Percentiles rank a stretch among this genome's conserved stretches.
Evolutionary conservation across 257 asterid species (phyloP).

Genomic region (Thymus quinquecostatus): DNA sequence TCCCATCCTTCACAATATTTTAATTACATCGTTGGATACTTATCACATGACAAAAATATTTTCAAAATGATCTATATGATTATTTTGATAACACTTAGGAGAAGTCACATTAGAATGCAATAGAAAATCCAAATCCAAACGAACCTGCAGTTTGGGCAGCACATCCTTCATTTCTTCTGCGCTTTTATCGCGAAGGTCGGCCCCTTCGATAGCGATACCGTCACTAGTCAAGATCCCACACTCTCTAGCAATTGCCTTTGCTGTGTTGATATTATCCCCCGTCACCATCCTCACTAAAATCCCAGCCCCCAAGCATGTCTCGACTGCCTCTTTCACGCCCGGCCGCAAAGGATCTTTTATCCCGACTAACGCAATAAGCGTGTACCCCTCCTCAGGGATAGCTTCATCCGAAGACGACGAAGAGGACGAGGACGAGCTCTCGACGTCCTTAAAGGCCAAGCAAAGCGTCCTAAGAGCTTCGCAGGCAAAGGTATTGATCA

Average conservation of each 20-base stretch:
- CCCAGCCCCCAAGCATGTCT: slow-evolving; percentile 78
- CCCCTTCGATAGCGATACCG: slow-evolving; percentile 78
- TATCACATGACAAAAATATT: too few species aligned
- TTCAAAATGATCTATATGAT: too few species aligned
- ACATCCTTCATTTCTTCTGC: slow-evolving; percentile 60
- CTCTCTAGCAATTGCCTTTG: slow-evolving; percentile 84
- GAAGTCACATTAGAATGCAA: too few species aligned
- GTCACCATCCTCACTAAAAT: slow-evolving; percentile 79
- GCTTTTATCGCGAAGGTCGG: slow-evolving; percentile 61
- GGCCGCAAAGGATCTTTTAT: slow-evolving; percentile 81
- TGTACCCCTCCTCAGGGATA: slow-evolving; percentile 60
- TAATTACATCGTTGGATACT: too few species aligned
- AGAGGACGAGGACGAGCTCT: background rate
- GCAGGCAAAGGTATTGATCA: slow-evolving; percentile 56
- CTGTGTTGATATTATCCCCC: slow-evolving; percentile 83
- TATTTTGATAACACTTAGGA: too few species aligned
- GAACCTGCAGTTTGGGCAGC: slow-evolving; percentile 57
- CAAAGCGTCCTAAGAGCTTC: slow-evolving; percentile 79
- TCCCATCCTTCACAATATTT: too few species aligned
- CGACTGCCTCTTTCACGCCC: slow-evolving; percentile 77
- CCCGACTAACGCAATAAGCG: slow-evolving; percentile 71
- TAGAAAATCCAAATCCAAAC: too few species aligned
- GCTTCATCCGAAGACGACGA: slow-evolving; percentile 27
- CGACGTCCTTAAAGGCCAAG: slow-evolving; percentile 59
- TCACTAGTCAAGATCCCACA: slow-evolving; percentile 75